A percentile compares a stretch with the other conserved stretches of the same genome.
phyloP scores from a whole-genome alignment of 352 stramenopile species.

The Globisporangium megalacanthum region DNA sequence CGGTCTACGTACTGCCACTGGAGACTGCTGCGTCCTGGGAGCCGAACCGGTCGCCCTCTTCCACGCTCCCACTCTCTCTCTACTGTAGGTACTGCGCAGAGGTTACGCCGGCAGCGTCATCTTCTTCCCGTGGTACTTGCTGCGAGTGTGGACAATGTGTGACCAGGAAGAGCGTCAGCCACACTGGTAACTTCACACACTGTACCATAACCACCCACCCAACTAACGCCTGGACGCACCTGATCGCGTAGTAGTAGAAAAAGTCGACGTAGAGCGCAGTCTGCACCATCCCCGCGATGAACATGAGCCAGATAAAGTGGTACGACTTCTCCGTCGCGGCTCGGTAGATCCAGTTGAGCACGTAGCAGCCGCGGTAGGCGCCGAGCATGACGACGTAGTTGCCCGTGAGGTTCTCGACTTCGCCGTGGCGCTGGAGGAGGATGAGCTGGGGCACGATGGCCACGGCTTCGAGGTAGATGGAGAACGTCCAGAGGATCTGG shows the following conservation, averaged over 20 bases:
- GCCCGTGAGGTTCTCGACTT: conserved; percentile 98
- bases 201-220: background rate
- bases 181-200: too few relatives aligned
- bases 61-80: background rate
- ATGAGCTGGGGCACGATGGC: conserved; percentile 99
- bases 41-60: too few relatives aligned
- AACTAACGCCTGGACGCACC: conserved; percentile 26
- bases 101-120: conserved; percentile 84
- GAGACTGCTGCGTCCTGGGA: too few relatives aligned
- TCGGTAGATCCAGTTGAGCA: conserved; percentile 99
- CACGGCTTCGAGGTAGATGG: conserved; percentile 98
- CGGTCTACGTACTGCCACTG: too few relatives aligned
- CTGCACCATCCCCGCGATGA: conserved; percentile 98
- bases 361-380: conserved; percentile 97
- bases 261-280: conserved; percentile 99
- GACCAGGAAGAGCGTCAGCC: too few relatives aligned
- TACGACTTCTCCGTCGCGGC: conserved; percentile 95
- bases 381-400: conserved; percentile 99
- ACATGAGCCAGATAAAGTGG: conserved; percentile 98
- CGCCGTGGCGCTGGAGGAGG: conserved; percentile 96
- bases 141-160: too few relatives aligned
- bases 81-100: background rate
- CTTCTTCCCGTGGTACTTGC: conserved; percentile 90
- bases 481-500: conserved; percentile 98
- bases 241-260: conserved; percentile 99